phyloP scores from a whole-genome alignment of 441 rosid genomes.

The Aquilaria agallochum region DNA sequence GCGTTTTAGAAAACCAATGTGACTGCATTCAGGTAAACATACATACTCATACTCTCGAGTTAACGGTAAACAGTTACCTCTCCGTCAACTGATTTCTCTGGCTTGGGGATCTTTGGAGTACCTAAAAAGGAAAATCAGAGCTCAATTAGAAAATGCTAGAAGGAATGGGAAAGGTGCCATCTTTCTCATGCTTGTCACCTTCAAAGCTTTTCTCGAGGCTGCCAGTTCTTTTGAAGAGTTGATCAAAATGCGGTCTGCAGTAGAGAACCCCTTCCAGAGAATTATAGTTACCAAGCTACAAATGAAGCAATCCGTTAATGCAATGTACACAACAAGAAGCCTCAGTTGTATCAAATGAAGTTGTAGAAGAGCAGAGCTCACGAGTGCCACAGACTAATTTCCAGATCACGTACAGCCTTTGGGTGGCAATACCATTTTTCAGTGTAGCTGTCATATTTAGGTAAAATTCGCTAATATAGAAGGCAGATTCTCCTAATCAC shows the following conservation, averaged over 20 bases:
- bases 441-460: too few species aligned
- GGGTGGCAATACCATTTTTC: too few species aligned
- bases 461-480: too few species aligned
- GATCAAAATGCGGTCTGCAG: conserved; percentile 98
- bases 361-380: too few species aligned
- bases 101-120: conserved; percentile 80
- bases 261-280: conserved; percentile 97
- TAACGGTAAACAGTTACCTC: conserved; percentile 46
- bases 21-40: too few species aligned
- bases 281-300: conserved; percentile 96
- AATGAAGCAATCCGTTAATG: conserved; percentile 1
- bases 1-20: too few species aligned
- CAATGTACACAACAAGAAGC: too few species aligned
- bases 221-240: conserved; percentile 92
- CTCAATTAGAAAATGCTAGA: conserved; percentile 9
- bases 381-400: too few species aligned
- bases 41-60: too few species aligned
- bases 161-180: not conserved
- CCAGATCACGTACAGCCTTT: too few species aligned
- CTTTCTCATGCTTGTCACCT: conserved; percentile 32
- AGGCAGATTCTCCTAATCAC: too few species aligned
- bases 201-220: conserved; percentile 98
- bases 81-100: conserved; percentile 62
- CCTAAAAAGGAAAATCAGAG: conserved; percentile 36
- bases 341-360: too few species aligned